Percentiles rank a stretch among this genome's conserved stretches.
These are phyloP conservation scores for Ilex aquifolium DNA, from an alignment of 257 asterid species.

Conservation along the genomic window DNA sequence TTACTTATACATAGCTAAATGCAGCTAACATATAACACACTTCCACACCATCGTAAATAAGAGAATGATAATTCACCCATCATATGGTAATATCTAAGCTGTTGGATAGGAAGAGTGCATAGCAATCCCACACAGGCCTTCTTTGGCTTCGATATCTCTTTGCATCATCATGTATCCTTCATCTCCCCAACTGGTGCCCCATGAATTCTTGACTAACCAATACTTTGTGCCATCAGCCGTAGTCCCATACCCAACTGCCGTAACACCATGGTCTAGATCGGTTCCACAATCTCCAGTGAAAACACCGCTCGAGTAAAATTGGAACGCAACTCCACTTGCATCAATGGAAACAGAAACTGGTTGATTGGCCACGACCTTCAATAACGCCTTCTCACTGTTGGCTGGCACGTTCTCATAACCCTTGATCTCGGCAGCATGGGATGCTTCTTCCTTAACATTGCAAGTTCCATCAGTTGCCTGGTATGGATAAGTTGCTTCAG, in stretches of 20 bases:
- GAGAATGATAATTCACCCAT: too few species aligned
- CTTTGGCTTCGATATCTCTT: conserved; percentile 5
- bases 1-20: too few species aligned
- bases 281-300: conserved; percentile 13
- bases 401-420: conserved; percentile 10
- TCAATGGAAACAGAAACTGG: conserved; percentile 1
- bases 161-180: conserved; percentile 18
- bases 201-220: conserved; percentile 12
- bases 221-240: conserved; percentile 2
- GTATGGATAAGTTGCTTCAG: conserved; percentile 18
- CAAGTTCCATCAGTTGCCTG: conserved; percentile 16
- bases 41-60: too few species aligned
- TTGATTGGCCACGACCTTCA: background rate
- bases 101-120: conserved; percentile 11
- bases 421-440: conserved; percentile 4
- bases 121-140: conserved; percentile 17
- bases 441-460: background rate
- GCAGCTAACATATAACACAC: too few species aligned
- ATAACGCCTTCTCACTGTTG: conserved; percentile 2
- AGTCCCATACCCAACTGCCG: too few species aligned
- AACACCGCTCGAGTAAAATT: too few species aligned
- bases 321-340: background rate
- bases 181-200: conserved; percentile 18
- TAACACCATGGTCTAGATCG: conserved; percentile 1
- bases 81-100: too few species aligned